A percentile compares a stretch with the other conserved stretches of the same genome.
Evolutionary conservation across 257 asterid genomes (phyloP).

Genomic region (Jacaranda copaia): DNA sequence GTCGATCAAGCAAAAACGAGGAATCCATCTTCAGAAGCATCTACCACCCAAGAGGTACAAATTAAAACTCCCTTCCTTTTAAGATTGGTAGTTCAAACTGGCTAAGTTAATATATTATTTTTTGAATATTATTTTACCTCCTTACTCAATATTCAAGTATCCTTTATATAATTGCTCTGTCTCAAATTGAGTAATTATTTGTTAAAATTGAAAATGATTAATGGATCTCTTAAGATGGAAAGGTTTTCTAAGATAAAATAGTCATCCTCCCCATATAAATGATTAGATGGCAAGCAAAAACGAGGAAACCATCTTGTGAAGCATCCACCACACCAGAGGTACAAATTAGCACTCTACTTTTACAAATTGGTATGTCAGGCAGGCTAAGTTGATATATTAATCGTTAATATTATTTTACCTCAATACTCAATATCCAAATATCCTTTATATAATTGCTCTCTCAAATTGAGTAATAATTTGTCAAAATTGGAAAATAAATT

Average conservation of each 20-base stretch:
- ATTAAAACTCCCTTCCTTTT: not conserved
- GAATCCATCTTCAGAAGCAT: not conserved
- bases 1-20: slow-evolving; percentile 1
- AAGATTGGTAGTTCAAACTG: not conserved
- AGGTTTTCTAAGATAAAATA: too few relatives aligned
- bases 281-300: not conserved
- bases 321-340: slow-evolving; percentile 33
- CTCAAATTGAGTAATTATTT: too few relatives aligned
- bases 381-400: too few relatives aligned
- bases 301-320: not conserved
- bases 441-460: too few relatives aligned
- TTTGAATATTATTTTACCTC: not conserved
- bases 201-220: too few relatives aligned
- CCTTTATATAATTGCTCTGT: too few relatives aligned
- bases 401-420: not conserved
- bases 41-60: slow-evolving; percentile 35
- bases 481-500: too few relatives aligned
- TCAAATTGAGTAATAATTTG: too few relatives aligned
- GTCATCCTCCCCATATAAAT: too few relatives aligned
- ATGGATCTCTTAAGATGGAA: too few relatives aligned
- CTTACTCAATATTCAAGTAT: not conserved
- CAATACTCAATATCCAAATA: not conserved
- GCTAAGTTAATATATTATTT: not conserved
- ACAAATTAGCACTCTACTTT: slow-evolving; percentile 2
- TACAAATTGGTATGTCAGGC: not conserved